Evolutionary conservation across 2,329 filamentous ascomycete species (phyloP), one percentile per base, ranked within the genome.

Genomic region (Westerdykella ornata): DNA sequence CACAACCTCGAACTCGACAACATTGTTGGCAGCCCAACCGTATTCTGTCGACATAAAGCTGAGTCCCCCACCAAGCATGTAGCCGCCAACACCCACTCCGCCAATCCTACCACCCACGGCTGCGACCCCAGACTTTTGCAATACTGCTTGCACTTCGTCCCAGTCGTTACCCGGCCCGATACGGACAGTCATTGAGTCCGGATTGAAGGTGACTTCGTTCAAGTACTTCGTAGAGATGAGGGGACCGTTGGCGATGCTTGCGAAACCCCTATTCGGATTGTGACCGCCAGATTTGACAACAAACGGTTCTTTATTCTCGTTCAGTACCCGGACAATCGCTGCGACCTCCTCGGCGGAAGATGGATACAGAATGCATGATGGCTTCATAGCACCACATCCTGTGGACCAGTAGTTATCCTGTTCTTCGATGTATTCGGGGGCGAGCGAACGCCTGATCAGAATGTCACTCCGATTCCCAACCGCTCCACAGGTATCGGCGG

Each of bases 251-350:
- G 69, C 65, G 35, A 70, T 68, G 49, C 66, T 71, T 3, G 68
- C 63, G 37, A 70, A 72, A 13, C 67, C 66, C 42, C 66, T 62
- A 41, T 70, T 72, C 1, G 67, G 67, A 44, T 68, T 67, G 51
- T 72, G 69, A 3, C 69, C 69, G 11, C 73, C 74, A n/a, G 70
- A 67, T 56, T 73, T 70, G 60, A 79, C 68, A 16, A 76, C 78
- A 35, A 81, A 76, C 32, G 71, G 71, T 30, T 68, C 57, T 8
- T 67, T 68, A 41, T 54, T 57, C 13, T 41, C 34, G 17, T 51
- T 44, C 15, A 81, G 63, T 20, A 73, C 62, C n/a, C 65, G 67
- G 35, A 80, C 67, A 31, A 77, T 70, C 14, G 68, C 64, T 1
- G 74, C 67, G 35, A 80, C 72, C 50, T 80, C 73, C 9, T 70